Percentiles rank a stretch among this genome's conserved stretches.
These are phyloP conservation scores for Aspergillus ibericus DNA, from an alignment of 2,329 filamentous ascomycete genomes.

Conservation along the genomic window DNA sequence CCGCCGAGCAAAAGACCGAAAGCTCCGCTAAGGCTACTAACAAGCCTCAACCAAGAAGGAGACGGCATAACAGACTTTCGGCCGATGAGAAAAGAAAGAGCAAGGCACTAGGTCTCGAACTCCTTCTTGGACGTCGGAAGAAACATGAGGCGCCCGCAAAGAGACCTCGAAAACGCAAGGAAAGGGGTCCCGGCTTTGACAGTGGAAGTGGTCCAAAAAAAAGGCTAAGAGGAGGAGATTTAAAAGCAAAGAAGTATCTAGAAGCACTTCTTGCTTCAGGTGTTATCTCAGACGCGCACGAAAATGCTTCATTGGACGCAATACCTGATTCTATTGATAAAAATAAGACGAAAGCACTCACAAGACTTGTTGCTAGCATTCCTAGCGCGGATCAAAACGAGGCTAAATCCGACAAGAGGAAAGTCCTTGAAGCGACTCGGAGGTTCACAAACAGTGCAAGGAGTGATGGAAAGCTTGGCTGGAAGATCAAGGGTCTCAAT, in stretches of 20 bases:
- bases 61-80: conserved; percentile 14
- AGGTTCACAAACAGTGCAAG: conserved; percentile 29
- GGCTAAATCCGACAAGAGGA: conserved; percentile 24
- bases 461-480: conserved; percentile 32
- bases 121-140: not conserved
- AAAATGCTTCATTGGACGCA: conserved; percentile 22
- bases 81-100: conserved; percentile 17
- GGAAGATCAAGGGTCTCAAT: conserved; percentile 34
- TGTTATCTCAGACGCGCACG: conserved; percentile 28
- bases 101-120: conserved; percentile 14
- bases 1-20: not conserved
- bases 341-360: conserved; percentile 33
- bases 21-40: not conserved
- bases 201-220: not conserved
- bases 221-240: conserved; percentile 5
- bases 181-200: not conserved
- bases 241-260: conserved; percentile 18
- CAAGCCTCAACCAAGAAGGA: not conserved
- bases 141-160: not conserved
- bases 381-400: conserved; percentile 25
- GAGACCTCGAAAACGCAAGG: not conserved
- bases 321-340: conserved; percentile 25
- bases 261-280: conserved; percentile 20
- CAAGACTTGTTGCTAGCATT: conserved; percentile 33
- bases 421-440: conserved; percentile 27